A percentile compares a stretch with the other conserved stretches of the same genome.
phyloP scores from a whole-genome alignment of 2,329 filamentous ascomycete genomes.

The Alternaria metachromatica region DNA sequence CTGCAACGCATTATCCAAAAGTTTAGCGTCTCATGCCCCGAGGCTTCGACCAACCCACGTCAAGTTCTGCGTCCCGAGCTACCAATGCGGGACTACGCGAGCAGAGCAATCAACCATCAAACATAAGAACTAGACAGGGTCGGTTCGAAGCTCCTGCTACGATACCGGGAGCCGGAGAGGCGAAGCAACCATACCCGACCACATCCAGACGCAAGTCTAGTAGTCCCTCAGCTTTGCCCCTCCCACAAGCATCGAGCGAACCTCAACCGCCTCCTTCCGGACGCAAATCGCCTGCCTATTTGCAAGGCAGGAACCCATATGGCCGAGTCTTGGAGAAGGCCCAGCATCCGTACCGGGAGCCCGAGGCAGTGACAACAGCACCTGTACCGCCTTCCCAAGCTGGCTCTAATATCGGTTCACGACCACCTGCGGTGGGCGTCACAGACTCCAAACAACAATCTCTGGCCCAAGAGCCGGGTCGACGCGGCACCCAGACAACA shows the following conservation, averaged over 20 bases:
- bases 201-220: slow-evolving; percentile 12
- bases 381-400: slow-evolving; percentile 27
- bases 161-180: slow-evolving; percentile 2
- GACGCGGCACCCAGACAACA: slow-evolving; percentile 9
- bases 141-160: slow-evolving; percentile 11
- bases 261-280: slow-evolving; percentile 7
- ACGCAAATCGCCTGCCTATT: slow-evolving; percentile 35
- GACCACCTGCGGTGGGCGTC: slow-evolving; percentile 23
- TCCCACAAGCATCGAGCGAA: slow-evolving; percentile 11
- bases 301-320: slow-evolving; percentile 43
- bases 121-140: slow-evolving; percentile 17
- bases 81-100: slow-evolving; percentile 15
- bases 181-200: slow-evolving; percentile 9
- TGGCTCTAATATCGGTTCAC: slow-evolving; percentile 27
- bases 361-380: neutral
- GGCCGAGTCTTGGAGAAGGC: slow-evolving; percentile 35
- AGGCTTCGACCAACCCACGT: slow-evolving; percentile 26
- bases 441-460: slow-evolving; percentile 29
- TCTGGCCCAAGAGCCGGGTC: slow-evolving; percentile 1
- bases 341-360: slow-evolving; percentile 29
- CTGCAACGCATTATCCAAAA: neutral
- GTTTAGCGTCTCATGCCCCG: slow-evolving; percentile 27
- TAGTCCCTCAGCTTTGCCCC: slow-evolving; percentile 11
- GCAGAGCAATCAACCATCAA: slow-evolving; percentile 16
- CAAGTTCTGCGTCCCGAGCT: slow-evolving; percentile 24